phyloP scores from a whole-genome alignment of 2,329 filamentous ascomycete genomes.

The Penicillium oxalicum region DNA sequence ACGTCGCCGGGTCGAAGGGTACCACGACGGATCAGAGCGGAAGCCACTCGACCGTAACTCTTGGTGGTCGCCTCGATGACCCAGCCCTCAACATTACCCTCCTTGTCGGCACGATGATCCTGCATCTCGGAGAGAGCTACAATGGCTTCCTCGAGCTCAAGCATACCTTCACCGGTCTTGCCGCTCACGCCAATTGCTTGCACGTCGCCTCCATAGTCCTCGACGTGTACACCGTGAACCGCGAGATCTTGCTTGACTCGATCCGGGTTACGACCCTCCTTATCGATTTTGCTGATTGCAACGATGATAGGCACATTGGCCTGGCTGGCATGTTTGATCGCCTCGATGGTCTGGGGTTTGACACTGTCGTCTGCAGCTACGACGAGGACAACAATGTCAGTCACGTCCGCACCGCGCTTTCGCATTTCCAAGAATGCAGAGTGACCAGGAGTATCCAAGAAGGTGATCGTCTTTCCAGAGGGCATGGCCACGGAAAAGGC shows the following conservation, averaged over 20 bases:
- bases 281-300: conserved; percentile 96
- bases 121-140: conserved; percentile 81
- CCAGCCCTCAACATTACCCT: conserved; percentile 83
- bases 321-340: conserved; percentile 82
- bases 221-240: conserved; percentile 77
- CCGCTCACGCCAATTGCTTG: conserved; percentile 89
- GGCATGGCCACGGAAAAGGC: conserved; percentile 89
- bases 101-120: conserved; percentile 74
- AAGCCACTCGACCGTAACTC: conserved; percentile 75
- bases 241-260: conserved; percentile 84
- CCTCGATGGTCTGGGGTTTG: conserved; percentile 94
- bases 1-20: conserved; percentile 75
- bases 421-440: conserved; percentile 95
- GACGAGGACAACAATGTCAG: conserved; percentile 92
- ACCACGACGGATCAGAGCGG: conserved; percentile 79
- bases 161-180: conserved; percentile 88
- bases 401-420: conserved; percentile 88
- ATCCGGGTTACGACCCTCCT: conserved; percentile 71
- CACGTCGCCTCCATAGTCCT: conserved; percentile 91
- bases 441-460: conserved; percentile 93
- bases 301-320: conserved; percentile 94
- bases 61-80: conserved; percentile 88
- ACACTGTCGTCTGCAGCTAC: conserved; percentile 96
- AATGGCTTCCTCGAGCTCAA: conserved; percentile 84
- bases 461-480: conserved; percentile 84